Percentiles rank a stretch among this genome's conserved stretches.
Conservation (phyloP, 805 yeast species). For the Ogataea glucozyma region DNA sequence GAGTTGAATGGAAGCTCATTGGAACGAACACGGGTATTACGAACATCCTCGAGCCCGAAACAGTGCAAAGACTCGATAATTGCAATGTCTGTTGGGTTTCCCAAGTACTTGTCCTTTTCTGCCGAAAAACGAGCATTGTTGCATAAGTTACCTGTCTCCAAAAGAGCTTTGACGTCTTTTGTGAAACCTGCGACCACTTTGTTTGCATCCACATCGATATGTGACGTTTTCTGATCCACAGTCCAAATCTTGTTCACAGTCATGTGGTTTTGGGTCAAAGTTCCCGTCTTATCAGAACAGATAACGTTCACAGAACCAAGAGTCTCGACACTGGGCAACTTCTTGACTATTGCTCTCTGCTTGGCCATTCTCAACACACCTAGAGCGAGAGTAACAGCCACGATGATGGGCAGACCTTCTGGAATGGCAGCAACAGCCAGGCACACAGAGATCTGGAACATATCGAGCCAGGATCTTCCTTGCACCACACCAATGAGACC, state of each 20-base stretch:
- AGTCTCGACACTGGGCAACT: constrained; percentile 94
- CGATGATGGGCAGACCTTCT: constrained; percentile 97
- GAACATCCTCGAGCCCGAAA: constrained; percentile 71
- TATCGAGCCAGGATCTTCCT: constrained; percentile 94
- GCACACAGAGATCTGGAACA: constrained; percentile 97
- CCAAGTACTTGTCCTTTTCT: constrained; percentile 71
- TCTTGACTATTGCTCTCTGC: constrained; percentile 88
- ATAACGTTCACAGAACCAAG: constrained; percentile 92
- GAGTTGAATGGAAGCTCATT: constrained; percentile 87
- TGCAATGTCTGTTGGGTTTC: constrained; percentile 96
- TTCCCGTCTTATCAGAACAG: constrained; percentile 90
- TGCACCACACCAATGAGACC: constrained; percentile 87
- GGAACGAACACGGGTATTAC: constrained; percentile 58
- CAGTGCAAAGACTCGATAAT: constrained; percentile 69
- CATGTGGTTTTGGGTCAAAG: constrained; percentile 89
- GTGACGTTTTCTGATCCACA: constrained; percentile 50
- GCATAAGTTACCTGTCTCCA: constrained; percentile 72
- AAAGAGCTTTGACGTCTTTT: constrained; percentile 52
- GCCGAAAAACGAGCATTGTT: constrained; percentile 70
- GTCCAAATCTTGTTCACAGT: constrained; percentile 85
- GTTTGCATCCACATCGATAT: constrained; percentile 45
- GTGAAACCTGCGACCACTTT: constrained; percentile 47
- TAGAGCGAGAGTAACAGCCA: constrained; percentile 92
- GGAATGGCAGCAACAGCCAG: constrained; percentile 99
- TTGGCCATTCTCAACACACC: constrained; percentile 97